Conservation (phyloP, 805 yeast species). For the Candida ipomoeae region DNA sequence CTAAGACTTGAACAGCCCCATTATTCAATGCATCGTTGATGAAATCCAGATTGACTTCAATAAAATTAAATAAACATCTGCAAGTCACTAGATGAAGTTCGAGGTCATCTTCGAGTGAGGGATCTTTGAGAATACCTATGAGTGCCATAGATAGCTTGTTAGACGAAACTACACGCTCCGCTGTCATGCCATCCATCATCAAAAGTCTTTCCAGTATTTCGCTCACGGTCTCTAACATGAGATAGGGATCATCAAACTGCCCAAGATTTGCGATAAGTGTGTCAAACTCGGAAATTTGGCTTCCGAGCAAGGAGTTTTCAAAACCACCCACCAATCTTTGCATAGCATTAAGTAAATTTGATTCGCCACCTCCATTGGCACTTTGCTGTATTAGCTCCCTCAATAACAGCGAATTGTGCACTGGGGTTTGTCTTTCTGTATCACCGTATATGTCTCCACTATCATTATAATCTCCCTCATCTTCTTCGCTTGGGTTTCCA, state of each 20-base stretch:
- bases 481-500: constrained; percentile 10
- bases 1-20: constrained; percentile 63
- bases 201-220: constrained; percentile 61
- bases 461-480: constrained; percentile 11
- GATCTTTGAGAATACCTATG: constrained; percentile 55
- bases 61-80: constrained; percentile 73
- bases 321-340: constrained; percentile 34
- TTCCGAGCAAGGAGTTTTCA: constrained; percentile 16
- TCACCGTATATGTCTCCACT: constrained; percentile 4
- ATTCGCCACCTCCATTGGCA: neutral
- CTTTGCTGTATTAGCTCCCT: constrained; percentile 11
- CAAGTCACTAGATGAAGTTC: constrained; percentile 84
- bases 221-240: constrained; percentile 59
- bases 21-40: constrained; percentile 58
- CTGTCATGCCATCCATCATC: constrained; percentile 62
- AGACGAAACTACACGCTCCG: constrained; percentile 63
- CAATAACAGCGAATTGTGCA: constrained; percentile 1
- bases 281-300: constrained; percentile 26
- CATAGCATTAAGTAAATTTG: constrained; percentile 29
- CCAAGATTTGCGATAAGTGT: constrained; percentile 35
- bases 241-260: constrained; percentile 52
- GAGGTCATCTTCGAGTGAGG: constrained; percentile 54
- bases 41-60: constrained; percentile 69
- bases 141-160: constrained; percentile 51
- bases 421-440: neutral